Evolutionary conservation across 768 basidiomycete genomes (phyloP).

Genomic region (Kwoniella sp.): DNA sequence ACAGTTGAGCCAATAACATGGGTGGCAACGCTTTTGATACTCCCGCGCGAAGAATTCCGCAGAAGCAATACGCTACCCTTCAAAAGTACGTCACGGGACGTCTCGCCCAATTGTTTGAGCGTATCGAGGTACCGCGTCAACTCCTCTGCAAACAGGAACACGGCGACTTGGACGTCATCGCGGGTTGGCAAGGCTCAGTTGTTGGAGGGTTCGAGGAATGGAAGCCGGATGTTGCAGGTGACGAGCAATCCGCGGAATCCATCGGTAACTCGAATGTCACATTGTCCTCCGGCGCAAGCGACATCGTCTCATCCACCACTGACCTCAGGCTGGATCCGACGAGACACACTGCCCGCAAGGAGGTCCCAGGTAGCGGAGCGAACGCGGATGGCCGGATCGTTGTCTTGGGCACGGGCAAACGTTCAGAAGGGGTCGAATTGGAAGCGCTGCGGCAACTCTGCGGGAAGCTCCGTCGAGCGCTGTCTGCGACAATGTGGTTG

Average conservation of each 20-base stretch:
- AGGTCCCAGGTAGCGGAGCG: too few relatives aligned
- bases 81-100: background rate
- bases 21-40: conserved; percentile 32
- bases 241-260: too few relatives aligned
- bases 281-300: too few relatives aligned
- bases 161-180: conserved; percentile 35
- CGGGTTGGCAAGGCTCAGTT: background rate
- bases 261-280: too few relatives aligned
- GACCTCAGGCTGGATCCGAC: too few relatives aligned
- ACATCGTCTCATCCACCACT: too few relatives aligned
- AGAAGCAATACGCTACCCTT: conserved; percentile 15
- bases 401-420: conserved; percentile 8
- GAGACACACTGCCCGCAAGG: too few relatives aligned
- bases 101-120: conserved; percentile 5
- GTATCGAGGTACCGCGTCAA: conserved; percentile 8
- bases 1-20: conserved; percentile 15
- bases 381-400: background rate
- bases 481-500: conserved; percentile 17
- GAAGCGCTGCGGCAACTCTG: conserved; percentile 6
- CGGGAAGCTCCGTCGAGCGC: background rate
- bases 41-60: conserved; percentile 23
- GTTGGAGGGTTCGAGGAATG: conserved; percentile 11
- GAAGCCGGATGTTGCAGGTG: too few relatives aligned
- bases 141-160: conserved; percentile 23
- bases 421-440: too few relatives aligned